Conservation (phyloP, 148 eudicot species). For the Silene latifolia region DNA sequence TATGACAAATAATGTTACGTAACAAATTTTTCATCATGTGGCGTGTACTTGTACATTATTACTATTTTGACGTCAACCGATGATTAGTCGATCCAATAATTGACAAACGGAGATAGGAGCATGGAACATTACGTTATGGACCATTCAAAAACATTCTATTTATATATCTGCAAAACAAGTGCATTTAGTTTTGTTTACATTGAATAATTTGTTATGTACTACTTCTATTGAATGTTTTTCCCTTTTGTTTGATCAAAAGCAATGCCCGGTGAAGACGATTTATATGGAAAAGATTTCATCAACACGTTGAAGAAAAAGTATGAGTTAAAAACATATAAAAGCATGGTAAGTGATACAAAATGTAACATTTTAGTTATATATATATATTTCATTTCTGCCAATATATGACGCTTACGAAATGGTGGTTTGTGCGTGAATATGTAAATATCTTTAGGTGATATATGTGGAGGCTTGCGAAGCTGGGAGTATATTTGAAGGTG, state of each 20-base stretch:
- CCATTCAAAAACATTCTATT: neutral
- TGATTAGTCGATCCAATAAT: conserved; percentile 15
- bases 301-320: conserved; percentile 57
- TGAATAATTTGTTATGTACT: neutral
- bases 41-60: neutral
- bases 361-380: no score
- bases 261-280: conserved; percentile 62
- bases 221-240: neutral
- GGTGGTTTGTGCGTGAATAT: neutral
- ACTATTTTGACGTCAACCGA: conserved; percentile 1
- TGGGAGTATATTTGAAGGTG: conserved; percentile 72
- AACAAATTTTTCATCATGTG: neutral
- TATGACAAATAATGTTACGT: neutral
- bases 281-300: conserved; percentile 62
- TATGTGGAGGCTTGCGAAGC: conserved; percentile 81
- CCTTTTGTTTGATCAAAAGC: conserved; percentile 27
- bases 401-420: neutral
- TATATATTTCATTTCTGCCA: no score
- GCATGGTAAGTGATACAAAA: conserved; percentile 45
- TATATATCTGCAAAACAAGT: no score
- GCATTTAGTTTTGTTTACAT: no score
- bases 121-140: neutral
- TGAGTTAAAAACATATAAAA: conserved; percentile 53
- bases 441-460: conserved; percentile 42
- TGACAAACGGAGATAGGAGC: no score